Conservation (phyloP, 352 stramenopile genomes). For the Phytophthora idaei region DNA sequence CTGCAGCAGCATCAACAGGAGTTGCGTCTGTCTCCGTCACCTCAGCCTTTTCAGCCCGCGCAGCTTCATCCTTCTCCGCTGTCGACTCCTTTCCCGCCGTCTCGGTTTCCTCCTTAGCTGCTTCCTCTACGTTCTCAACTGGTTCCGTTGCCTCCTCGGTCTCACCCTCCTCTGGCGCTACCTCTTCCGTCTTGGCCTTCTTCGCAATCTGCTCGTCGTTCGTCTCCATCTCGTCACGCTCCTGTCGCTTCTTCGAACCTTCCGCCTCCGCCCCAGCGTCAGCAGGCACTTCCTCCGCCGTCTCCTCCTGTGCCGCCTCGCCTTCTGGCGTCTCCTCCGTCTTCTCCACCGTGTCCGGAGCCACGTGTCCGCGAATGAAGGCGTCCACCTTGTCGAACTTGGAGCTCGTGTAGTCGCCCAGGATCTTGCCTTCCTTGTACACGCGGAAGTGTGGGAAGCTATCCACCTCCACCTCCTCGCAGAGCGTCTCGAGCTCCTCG, state of each 20-base stretch:
- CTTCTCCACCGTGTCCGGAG: constrained; percentile 9
- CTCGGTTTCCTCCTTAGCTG: neutral
- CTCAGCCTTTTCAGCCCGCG: neutral
- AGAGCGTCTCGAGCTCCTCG: constrained; percentile 66
- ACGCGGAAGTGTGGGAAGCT: constrained; percentile 80
- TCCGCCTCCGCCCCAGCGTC: constrained; percentile 7
- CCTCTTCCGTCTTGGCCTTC: constrained; percentile 36
- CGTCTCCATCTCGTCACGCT: constrained; percentile 34
- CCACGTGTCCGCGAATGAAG: constrained; percentile 37
- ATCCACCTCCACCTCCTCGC: constrained; percentile 75
- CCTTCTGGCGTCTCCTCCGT: constrained; percentile 27
- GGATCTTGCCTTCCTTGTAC: constrained; percentile 62
- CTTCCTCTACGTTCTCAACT: neutral
- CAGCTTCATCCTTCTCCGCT: neutral
- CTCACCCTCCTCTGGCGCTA: neutral
- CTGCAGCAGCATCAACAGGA: constrained; percentile 13
- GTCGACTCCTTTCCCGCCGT: neutral
- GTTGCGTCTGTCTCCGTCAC: neutral
- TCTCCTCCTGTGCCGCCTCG: constrained; percentile 6
- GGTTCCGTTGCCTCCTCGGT: neutral
- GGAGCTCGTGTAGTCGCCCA: constrained; percentile 71
- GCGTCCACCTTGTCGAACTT: constrained; percentile 72
- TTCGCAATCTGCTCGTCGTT: constrained; percentile 33
- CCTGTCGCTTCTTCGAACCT: constrained; percentile 37
- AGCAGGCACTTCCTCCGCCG: neutral